Evolutionary conservation across 2,329 filamentous ascomycete species (phyloP).

Genomic region (Emydomyces testavorans): DNA sequence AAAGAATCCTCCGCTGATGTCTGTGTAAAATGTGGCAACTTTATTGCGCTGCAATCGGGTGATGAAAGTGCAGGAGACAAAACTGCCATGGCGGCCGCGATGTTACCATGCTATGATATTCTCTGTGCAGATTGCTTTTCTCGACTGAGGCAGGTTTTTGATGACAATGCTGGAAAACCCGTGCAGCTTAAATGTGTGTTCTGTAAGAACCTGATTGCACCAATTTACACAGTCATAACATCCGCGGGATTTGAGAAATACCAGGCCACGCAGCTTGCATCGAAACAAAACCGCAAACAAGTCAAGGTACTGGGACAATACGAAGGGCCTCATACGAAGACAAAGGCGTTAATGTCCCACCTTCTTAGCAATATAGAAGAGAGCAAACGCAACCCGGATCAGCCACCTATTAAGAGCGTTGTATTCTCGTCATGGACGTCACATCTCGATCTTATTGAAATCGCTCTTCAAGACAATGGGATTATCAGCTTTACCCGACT

Average conservation of each 20-base stretch:
- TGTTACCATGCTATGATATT: conserved; percentile 80
- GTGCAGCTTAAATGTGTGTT: conserved; percentile 48
- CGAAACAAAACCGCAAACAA: conserved; percentile 36
- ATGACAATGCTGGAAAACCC: conserved; percentile 35
- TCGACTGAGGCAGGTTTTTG: conserved; percentile 45
- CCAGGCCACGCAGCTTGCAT: conserved; percentile 46
- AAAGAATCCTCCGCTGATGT: conserved; percentile 65
- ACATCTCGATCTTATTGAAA: conserved; percentile 82
- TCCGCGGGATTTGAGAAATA: conserved; percentile 43
- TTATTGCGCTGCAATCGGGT: conserved; percentile 40
- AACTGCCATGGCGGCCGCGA: conserved; percentile 49
- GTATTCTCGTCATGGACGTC: conserved; percentile 95
- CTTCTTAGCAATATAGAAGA: conserved; percentile 53
- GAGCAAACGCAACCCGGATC: conserved; percentile 39
- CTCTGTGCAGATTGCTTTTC: conserved; percentile 65
- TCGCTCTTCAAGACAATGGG: conserved; percentile 53
- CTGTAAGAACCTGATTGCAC: conserved; percentile 54
- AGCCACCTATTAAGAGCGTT: conserved; percentile 78
- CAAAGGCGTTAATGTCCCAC: conserved; percentile 65
- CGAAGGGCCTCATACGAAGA: conserved; percentile 82
- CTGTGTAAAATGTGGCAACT: conserved; percentile 59
- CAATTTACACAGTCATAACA: conserved; percentile 57
- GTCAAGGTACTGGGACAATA: conserved; percentile 58
- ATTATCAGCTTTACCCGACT: conserved; percentile 60
- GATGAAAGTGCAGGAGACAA: conserved; percentile 43